Base-by-base conservation (phyloP, 768 basidiomycete genomes). In the Tephrocybe sp. region DNA sequence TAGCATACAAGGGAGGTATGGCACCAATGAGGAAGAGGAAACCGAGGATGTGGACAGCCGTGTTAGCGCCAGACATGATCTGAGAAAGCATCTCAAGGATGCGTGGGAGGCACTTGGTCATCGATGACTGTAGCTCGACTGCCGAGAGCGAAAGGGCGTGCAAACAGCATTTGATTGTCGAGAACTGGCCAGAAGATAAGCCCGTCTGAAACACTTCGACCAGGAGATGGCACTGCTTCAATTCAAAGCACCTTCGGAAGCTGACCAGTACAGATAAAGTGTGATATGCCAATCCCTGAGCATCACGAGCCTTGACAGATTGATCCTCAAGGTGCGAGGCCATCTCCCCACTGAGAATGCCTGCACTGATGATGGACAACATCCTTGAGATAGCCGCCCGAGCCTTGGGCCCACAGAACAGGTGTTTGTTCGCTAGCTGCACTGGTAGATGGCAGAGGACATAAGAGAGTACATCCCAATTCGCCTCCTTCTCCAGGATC, bases 21-120 rank as follows among this genome's bases (percentile, higher is more conserved):
- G 92, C 90, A 3, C 91, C 93, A 37, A 97, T 78, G 53, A 97
- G 86, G 35, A 83, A 79, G 19, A 98, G 79, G 65, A 98, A 90
- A 53, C 90, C 90, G 51, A 98, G 83, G 64, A 98, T 95, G 63
- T 98, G 95, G n/a, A 95, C 88, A 5, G 93, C 88, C 80, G 98
- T 88, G 52, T 85, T 85, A 2, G 92, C 84, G 46, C 90, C 93
- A 1, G 92, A 92, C 86, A 98, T 95, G 69, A 98, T 96, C 64
- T 90, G 87, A 6, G 89, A 86, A 24, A 98, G 78, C 66, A 90
- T 91, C 59, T 88, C 87, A 49, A 98, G 73, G 44, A 97, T 92
- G 28, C 79, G 74, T 6, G 92, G 79, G 28, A 98, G 73, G 58
- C 76, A 83, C 55, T 87, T 89, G 22, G 86, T 90, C 67, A 94